Evolutionary conservation across 495 filamentous ascomycete species (phyloP), one percentile per base, ranked within the genome.

Genomic region (Cercophora sp.): DNA sequence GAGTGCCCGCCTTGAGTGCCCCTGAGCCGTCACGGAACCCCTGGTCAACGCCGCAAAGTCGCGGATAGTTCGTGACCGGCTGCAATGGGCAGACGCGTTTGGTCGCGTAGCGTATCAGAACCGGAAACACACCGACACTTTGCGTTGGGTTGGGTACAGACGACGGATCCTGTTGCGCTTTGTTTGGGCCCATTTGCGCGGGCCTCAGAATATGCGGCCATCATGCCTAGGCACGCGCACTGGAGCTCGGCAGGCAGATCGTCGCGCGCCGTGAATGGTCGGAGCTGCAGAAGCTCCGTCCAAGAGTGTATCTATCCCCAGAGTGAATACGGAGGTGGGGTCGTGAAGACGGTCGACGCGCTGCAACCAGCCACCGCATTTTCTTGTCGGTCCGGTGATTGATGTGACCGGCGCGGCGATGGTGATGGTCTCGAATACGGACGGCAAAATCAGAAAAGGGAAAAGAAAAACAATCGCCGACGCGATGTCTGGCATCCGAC

Each of bases 151-250:
- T 67, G 64, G 62, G 60, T 54, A 60, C 48, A 41, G 61, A 62
- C 46, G 55, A 48, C 27, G 37, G 52, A 41, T 27, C 18, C 47
- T 44, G 49, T 48, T 58, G 55, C 54, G 41, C 44, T 55, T 47
- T 63, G 55, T 58, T 66, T 59, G 54, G 63, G 63, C 58, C 58
- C 25, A 36, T 60, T 60, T 55, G 52, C 46, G 63, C 65, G 59
- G 67, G 67, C 65, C 67, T 61, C 59, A 19, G 36, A 40, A 57
- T 70, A 70, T 70, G 67, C 67, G 67, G 67, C 65, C 67, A 64
- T 27, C 31, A 41, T n/a, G n/a, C n/a, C n/a, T n/a, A n/a, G n/a
- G n/a, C n/a, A n/a, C n/a, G 64, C 66, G 63, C 55, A 60, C 43
- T 48, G 55, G 41, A 45, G 48, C 58, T 60, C 58, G 56, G 58